Base-by-base conservation (phyloP, 176 grass and related monocot species). In the Oryza coarctata region DNA sequence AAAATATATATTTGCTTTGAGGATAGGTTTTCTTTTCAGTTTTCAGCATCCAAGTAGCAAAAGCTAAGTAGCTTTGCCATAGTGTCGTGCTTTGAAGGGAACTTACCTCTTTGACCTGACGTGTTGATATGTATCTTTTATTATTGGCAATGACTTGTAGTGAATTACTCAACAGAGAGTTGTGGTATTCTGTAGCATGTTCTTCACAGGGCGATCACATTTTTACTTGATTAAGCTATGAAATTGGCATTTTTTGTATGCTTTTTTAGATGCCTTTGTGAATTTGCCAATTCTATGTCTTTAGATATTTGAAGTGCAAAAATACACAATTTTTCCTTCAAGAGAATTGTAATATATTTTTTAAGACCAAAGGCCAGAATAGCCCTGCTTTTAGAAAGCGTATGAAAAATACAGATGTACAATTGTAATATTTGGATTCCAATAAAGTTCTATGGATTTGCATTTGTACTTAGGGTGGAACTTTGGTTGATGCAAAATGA, bases 381-480 rank as follows among this genome's bases (percentile, higher is more conserved):
- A 49, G 4, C 45, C 4, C 45, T 49, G 45, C 4, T 49, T 49
- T 47, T 49, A 49, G 14, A 49, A 6, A 45, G 13, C 13, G 15
- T 3, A 45, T 45, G 43, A 13, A 4, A 14, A 45, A 18, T 18
- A 18, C 43, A 49, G 15, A 49, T 3, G 45, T 49, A 49, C 15
- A 49, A 17, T 18, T 49, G 45, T 49, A 39, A 30, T 14, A 85
- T 71, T 41, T 40, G 12, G 11, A 57, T 55, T 7, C 2, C 18
- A 74, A 66, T 25, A 66, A 73, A 20, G 5, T 28, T 40, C 31
- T 35, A 17, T 63, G 14, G 12, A 49, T 15, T 36, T 73, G 18
- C 69, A 41, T 63, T 74, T 63, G 9, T 12, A 74, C 60, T 74
- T 74, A 28, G 30, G 60, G n/a, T 74, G 41, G 20, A 65, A 26